Evolutionary conservation across 257 asterid species (phyloP), one percentile per base, ranked within the genome.

Genomic region (Verbascum thapsus): DNA sequence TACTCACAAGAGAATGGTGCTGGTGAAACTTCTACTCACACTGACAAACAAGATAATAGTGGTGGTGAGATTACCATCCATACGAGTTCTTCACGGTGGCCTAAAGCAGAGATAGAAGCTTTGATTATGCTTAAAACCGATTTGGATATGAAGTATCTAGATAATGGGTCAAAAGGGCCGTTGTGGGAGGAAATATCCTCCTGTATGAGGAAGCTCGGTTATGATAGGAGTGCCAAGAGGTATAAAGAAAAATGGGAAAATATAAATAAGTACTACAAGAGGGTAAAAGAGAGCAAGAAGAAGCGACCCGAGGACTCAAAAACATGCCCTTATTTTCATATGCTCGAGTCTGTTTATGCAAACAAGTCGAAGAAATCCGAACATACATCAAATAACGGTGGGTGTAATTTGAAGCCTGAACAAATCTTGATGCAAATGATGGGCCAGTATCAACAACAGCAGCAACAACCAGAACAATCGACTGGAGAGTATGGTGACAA

Each of bases 201-300:
- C n/a, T n/a, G n/a, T n/a, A n/a, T n/a, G n/a, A n/a, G n/a, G n/a
- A n/a, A n/a, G n/a, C n/a, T n/a, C n/a, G n/a, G n/a, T n/a, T n/a
- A n/a, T n/a, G n/a, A n/a, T n/a, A n/a, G n/a, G n/a, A n/a, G n/a
- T n/a, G n/a, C 91, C 11, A 88, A 85, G 83, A 81, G 94, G 78
- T 88, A 95, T 40, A 88, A 85, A 69, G 96, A 88, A 43, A 88
- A 88, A 74, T 88, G 96, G 96, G 96, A 88, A 75, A 88, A 88
- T 39, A 88, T 88, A 61, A 88, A 88, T 59, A 88, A 88, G 77
- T 88, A 88, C 61, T 88, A 79, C 76, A 85, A 74, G 72, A 78
- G 91, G 70, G 91, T 85, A 18, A 88, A 79, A 78, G 86, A 81
- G 16, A 76, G 90, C 80, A 74, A 83, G 53, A 85, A 77, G 74